These are phyloP conservation scores for Globisporangium paroecandrum DNA, from an alignment of 352 stramenopile species.

Conservation along the genomic window DNA sequence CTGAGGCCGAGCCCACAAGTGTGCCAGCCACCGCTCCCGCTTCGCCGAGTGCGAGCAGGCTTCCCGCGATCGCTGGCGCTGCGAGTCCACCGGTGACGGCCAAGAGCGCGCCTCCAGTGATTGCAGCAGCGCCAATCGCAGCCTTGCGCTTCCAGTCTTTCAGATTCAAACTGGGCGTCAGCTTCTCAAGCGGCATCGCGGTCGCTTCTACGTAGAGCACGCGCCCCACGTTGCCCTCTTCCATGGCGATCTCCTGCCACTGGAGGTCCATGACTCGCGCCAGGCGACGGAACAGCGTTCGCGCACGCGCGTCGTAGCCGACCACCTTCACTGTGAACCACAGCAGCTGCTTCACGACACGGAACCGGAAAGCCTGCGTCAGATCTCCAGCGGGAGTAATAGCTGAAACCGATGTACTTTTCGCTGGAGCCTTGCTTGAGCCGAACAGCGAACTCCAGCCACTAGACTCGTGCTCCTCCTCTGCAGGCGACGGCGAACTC, in stretches of 20 bases:
- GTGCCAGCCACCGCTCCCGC: slow-evolving; percentile 60
- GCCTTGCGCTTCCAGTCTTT: slow-evolving; percentile 80
- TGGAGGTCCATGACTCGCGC: slow-evolving; percentile 43
- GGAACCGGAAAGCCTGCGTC: slow-evolving; percentile 41
- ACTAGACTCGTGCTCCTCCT: not conserved
- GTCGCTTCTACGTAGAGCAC: slow-evolving; percentile 64
- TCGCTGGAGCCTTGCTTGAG: not conserved
- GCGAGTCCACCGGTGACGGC: slow-evolving; percentile 70
- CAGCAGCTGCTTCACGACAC: slow-evolving; percentile 67
- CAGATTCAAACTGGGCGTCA: slow-evolving; percentile 47
- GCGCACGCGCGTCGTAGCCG: slow-evolving; percentile 69
- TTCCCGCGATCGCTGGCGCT: slow-evolving; percentile 56
- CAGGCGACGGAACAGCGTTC: slow-evolving; percentile 50
- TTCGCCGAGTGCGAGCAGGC: slow-evolving; percentile 60
- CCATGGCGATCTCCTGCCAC: slow-evolving; percentile 52
- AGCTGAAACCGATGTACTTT: not conserved
- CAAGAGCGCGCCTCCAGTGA: slow-evolving; percentile 64
- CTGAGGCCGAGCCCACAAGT: slow-evolving; percentile 48
- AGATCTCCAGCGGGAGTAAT: slow-evolving; percentile 12
- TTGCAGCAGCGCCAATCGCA: slow-evolving; percentile 60
- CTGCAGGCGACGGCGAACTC: slow-evolving; percentile 9
- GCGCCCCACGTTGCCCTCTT: slow-evolving; percentile 65
- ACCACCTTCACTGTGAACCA: slow-evolving; percentile 78
- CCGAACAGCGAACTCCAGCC: slow-evolving; percentile 9
- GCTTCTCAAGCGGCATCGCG: slow-evolving; percentile 64